Evolutionary conservation across 495 filamentous ascomycete genomes (phyloP), one percentile per base, ranked within the genome.

Genomic region (Aspergillus affinis): DNA sequence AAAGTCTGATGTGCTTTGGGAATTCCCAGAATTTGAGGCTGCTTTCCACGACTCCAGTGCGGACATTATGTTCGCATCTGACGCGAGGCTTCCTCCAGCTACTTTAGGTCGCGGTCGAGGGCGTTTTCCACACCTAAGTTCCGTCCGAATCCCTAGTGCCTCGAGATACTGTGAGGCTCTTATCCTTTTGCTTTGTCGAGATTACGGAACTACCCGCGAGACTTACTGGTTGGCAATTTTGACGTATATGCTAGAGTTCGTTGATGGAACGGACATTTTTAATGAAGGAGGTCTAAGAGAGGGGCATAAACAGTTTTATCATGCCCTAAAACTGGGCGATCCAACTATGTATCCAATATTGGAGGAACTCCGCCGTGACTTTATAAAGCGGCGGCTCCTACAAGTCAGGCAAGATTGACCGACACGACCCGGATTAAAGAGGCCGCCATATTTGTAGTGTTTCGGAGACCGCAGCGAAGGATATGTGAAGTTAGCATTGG

Each of bases 201-300:
- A 67, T 50, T 60, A 62, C 26, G 63, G 30, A 5, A 63, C 15
- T 47, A 1, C 19, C 19, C 54, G 29, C 48, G 55, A 60, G 51
- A 23, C 17, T 59, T 69, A 71, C 21, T 70, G 68, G 68, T 55
- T 69, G 59, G 62, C 64, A 36, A 63, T 69, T 17, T 54, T 72
- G 55, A 67, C 65, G 0, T 70, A 70, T 60, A 52, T 72, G 10
- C 6, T 67, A 27, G 65, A 69, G 49, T 67, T 57, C 27, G 64
- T 72, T 51, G 68, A 70, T 57, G 68, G 51, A 54, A 67, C 58
- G 50, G 63, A 63, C 27, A 48, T 69, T 41, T 57, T 73, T 10
- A 18, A 70, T 46, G 68, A 63, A 53, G 55, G 58, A 55, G 20
- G 20, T 15, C 41, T 72, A 18, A 49, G 51, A 30, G 58, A 70